Base-by-base conservation (phyloP, 495 filamentous ascomycete species). In the Hyaloscypha bicolor region DNA sequence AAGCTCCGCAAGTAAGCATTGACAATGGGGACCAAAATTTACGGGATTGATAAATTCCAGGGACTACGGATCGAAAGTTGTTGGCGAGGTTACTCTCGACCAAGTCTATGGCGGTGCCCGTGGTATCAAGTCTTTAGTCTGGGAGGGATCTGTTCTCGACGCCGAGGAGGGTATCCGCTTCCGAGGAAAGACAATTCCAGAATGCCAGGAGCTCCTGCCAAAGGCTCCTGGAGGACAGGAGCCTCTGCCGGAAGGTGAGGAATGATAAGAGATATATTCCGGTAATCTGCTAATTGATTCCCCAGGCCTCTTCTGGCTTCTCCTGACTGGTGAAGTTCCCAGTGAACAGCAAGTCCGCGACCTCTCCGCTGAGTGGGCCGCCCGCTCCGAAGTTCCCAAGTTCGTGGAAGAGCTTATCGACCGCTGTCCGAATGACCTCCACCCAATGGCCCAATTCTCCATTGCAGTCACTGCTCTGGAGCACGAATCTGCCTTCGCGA, bases 401-500 rank as follows among this genome's bases (percentile, higher is more conserved):
- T 99, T 94, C 83, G 84, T 99, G 76, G 93, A 97, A 84, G 95
- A 99, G 83, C 89, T 99, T 75, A 96, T 99, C 82, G 95, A 99
- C 89, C 93, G 94, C 82, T 98, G 93, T 90, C 95, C 95, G 69
- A 93, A 84, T 83, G 93, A 94, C 80, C 92, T 99, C 71, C 95
- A 99, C 89, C 96, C 95, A 77, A 99, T 99, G 95, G 93, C 96
- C 61, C 95, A 99, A 86, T 96, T 99, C 87, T 97, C 96, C 45
- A 81, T 98, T 73, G 95, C 96, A 72, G 93, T 99, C 73, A 97
- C 90, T 72, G 95, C 95, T 76, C 92, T 99, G 71, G 96, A 99
- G 88, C 93, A 96, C 79, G 95, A 96, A 81, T 98, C 95, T 60
- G 87, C 92, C 62, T 99, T 99, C 80, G 88, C 96, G 74, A 97